These are phyloP conservation scores for Immersiporthe knoxdaviesiana DNA, from an alignment of 2,329 filamentous ascomycete genomes.

Conservation along the genomic window DNA sequence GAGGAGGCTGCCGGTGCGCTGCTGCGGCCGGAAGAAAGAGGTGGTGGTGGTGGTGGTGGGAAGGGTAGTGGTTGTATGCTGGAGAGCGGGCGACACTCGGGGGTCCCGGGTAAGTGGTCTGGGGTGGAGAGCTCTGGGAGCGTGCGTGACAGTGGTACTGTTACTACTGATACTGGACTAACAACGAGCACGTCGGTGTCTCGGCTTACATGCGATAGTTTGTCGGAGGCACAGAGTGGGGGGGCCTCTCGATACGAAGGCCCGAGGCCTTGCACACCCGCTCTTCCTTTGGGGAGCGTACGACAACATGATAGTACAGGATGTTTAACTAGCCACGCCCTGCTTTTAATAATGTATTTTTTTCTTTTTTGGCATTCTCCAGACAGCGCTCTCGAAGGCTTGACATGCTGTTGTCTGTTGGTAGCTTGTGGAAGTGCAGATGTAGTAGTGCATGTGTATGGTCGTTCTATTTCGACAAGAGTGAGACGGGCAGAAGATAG, in stretches of 20 bases:
- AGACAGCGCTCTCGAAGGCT: neutral
- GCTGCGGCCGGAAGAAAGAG: neutral
- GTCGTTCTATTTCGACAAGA: neutral
- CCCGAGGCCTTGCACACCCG: neutral
- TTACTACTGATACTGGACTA: neutral
- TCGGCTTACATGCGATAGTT: neutral
- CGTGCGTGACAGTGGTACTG: neutral
- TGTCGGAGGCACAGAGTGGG: neutral
- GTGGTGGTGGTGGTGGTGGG: conserved; percentile 17
- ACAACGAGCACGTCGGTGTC: neutral
- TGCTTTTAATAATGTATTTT: neutral
- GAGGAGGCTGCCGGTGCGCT: neutral
- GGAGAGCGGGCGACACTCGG: neutral
- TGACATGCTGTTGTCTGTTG: neutral
- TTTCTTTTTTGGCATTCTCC: no score
- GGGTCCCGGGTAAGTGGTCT: neutral
- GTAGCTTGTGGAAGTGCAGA: neutral
- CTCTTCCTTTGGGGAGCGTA: neutral
- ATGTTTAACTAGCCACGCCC: neutral
- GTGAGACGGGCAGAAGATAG: neutral
- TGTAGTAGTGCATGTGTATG: neutral
- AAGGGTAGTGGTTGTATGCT: neutral
- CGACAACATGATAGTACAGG: neutral
- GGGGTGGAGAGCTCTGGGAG: neutral
- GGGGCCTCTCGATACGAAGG: neutral